Base-by-base conservation (phyloP, 1,284 basidiomycete genomes). In the Rhodotorula sp. region DNA sequence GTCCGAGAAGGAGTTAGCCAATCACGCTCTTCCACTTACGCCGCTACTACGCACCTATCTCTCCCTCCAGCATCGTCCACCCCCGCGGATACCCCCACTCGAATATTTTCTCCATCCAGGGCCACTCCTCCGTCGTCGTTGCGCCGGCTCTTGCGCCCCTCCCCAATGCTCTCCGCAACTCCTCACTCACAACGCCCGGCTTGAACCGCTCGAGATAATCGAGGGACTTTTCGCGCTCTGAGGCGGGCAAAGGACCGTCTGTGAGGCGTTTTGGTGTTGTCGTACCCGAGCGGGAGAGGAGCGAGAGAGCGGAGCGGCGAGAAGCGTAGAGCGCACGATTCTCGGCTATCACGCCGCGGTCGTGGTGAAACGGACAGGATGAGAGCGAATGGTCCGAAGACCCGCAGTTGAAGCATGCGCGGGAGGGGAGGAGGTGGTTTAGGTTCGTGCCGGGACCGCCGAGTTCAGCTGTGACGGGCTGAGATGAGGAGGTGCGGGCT, bases 381-480 rank as follows among this genome's bases (percentile, higher is more conserved):
- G 34, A 24, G 16, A 68, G 55, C 16, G 58, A 18, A 58, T 73
- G 71, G 3, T 15, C 11, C 11, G 69, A 57, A 15, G 46, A 51
- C 15, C 30, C 34, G 62, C 71, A 73, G 59, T 73, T 73, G 69
- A 73, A 73, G 56, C 71, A 73, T 6, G 52, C 20, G 44, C 53
- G 47, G 15, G 34, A 22, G 4, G 67, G 62, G 8, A 34, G 10
- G 31, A 68, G 59, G 50, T 62, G 62, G 48, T 65, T 65, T 3
- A 64, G 54, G 26, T 57, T 56, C 20, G 26, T 56, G 9, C 58
- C 62, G 28, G 51, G 68, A 22, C 51, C 56, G 15, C 55, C 15
- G 26, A 20, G 40, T 11, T 5, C 16, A 16, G n/a, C 16, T 34
- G 52, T 30, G 37, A 22, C 56, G 51, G 22, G 47, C n/a, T 22